Conservation (phyloP, 345 rosid species). For the Eucalyptus virginea region DNA sequence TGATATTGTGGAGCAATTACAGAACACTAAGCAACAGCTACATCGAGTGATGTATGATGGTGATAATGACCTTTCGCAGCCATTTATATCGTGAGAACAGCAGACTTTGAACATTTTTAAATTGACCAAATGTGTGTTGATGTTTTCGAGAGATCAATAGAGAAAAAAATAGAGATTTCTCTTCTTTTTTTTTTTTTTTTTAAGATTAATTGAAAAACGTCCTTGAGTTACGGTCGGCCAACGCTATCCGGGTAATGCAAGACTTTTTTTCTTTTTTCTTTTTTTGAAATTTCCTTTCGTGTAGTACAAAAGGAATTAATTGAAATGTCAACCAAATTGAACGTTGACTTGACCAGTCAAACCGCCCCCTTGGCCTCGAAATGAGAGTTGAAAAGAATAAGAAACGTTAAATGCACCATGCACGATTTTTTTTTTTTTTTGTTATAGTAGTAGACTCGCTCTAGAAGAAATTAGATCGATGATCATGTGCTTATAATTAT, state of each 20-base stretch:
- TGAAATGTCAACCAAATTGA: background rate
- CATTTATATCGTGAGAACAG: background rate
- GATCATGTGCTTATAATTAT: background rate
- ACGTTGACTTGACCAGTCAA: background rate
- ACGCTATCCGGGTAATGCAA: background rate
- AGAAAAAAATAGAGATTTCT: background rate
- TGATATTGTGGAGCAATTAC: background rate
- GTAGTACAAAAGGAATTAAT: background rate
- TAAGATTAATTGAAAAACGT: background rate
- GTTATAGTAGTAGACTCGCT: background rate
- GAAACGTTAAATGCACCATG: background rate
- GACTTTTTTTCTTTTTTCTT: background rate
- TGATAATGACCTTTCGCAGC: background rate
- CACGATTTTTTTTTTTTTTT: background rate
- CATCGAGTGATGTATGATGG: background rate
- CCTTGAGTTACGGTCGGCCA: background rate
- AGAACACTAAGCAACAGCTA: background rate
- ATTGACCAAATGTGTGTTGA: background rate
- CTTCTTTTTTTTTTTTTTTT: fast-evolving
- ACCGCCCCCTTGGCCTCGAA: background rate
- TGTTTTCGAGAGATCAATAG: background rate
- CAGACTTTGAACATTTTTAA: background rate
- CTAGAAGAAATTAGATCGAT: background rate
- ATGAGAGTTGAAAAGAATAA: background rate
- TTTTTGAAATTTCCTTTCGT: background rate